Evolutionary conservation across 2,329 filamentous ascomycete species (phyloP).

Genomic region (Plectosphaerella cucumerina): DNA sequence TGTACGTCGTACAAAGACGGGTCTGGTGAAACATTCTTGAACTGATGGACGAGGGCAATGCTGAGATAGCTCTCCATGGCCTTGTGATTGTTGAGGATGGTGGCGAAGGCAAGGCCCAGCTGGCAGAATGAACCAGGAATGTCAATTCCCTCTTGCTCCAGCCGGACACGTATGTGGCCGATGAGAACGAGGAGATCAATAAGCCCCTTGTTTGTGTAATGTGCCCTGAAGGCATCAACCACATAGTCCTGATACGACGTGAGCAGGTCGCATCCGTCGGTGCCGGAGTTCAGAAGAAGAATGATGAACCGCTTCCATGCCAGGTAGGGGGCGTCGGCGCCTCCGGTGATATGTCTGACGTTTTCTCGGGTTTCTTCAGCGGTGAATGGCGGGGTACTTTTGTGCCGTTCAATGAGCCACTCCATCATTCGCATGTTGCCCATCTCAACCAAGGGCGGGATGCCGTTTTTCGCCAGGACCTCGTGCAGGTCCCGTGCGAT

Average conservation of each 20-base stretch:
- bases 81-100: conserved; percentile 10
- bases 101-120: conserved; percentile 25
- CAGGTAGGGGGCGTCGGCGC: neutral
- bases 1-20: no score
- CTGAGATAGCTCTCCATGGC: conserved; percentile 6
- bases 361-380: no score
- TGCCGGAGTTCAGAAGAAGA: neutral
- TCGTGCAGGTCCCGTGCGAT: no score
- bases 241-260: conserved; percentile 11
- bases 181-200: conserved; percentile 32
- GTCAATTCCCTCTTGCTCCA: conserved; percentile 12
- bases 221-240: conserved; percentile 12
- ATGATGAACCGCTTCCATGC: neutral
- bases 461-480: no score
- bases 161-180: conserved; percentile 33
- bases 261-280: neutral
- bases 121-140: conserved; percentile 16
- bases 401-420: no score
- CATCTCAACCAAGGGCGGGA: no score
- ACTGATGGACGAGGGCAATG: neutral
- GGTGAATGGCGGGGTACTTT: no score
- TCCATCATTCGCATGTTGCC: no score
- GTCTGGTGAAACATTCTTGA: no score
- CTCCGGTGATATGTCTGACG: no score
- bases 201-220: conserved; percentile 20